Conservation (phyloP, 208 protist genomes). For the Blechomonas ayalai region DNA sequence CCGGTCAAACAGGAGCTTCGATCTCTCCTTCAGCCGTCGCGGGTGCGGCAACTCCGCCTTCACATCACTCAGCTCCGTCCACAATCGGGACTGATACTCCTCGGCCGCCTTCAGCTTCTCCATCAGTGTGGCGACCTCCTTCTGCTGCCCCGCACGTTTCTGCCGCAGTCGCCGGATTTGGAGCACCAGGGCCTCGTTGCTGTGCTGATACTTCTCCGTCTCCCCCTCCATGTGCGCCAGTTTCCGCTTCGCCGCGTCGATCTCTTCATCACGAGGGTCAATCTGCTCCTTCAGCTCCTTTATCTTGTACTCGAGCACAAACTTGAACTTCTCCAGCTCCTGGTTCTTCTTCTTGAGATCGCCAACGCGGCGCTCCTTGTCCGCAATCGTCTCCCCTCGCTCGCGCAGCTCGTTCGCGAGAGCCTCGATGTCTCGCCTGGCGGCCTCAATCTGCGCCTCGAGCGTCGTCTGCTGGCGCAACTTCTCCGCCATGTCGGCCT, state of each 20-base stretch:
- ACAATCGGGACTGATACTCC: conserved; percentile 81
- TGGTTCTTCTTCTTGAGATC: conserved; percentile 98
- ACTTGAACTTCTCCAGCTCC: conserved; percentile 98
- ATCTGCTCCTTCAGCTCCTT: conserved; percentile 97
- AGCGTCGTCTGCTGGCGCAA: conserved; percentile 72
- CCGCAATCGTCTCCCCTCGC: conserved; percentile 92
- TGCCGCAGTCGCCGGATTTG: conserved; percentile 90
- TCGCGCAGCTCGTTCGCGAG: conserved; percentile 91
- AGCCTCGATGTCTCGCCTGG: conserved; percentile 92
- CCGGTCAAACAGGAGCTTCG: conserved; percentile 90
- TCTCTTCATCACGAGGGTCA: conserved; percentile 95
- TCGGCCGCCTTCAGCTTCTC: conserved; percentile 65
- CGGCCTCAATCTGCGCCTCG: conserved; percentile 89
- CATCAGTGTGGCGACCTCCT: conserved; percentile 80
- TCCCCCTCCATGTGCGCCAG: conserved; percentile 93
- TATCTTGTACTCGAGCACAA: conserved; percentile 98
- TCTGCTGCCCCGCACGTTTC: conserved; percentile 91
- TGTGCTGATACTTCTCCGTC: conserved; percentile 89
- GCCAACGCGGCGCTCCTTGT: conserved; percentile 96
- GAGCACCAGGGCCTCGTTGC: conserved; percentile 89
- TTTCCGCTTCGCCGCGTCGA: conserved; percentile 89
- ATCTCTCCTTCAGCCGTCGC: conserved; percentile 84
- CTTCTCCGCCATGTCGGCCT: conserved; percentile 81
- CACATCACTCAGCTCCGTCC: conserved; percentile 81
- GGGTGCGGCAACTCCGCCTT: conserved; percentile 41